Base-by-base conservation (phyloP, 2,329 filamentous ascomycete genomes). In the Beauveria sp. region DNA sequence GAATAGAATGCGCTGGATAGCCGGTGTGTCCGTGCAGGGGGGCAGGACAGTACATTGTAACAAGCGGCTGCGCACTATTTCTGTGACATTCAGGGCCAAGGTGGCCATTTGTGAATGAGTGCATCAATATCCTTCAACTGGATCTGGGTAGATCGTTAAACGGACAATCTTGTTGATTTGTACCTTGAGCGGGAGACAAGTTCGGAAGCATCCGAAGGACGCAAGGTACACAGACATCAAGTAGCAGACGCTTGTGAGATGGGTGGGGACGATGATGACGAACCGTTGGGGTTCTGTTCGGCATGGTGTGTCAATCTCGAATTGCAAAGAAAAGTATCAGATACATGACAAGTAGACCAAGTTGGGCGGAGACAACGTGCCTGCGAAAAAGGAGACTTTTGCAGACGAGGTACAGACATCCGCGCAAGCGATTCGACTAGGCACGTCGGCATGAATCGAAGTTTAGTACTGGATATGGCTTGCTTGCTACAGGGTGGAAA, bases 161-260 rank as follows among this genome's bases (percentile, higher is more conserved):
- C 8, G 20, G 44, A 26, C 30, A 14, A 10, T 20, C 14, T 14
- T 14, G 5, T 22, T 24, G 44, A 16, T 24, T 53, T 37, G 20
- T 20, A 26, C 18, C 30, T 41, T 41, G 28, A 12, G 3, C 7
- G 9, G 34, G 14, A 54, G 34, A 44, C 47, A 59, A 20, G 37
- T 10, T 59, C 56, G 56, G 56, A 51, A 48, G 34, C 46, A 59
- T n/a, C 56, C 56, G 47, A 34, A 7, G 8, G 30, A 24, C 18
- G 2, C 20, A 16, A 52, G 56, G 56, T 59, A 59, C 56, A 34
- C 10, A 26, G 5, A 6, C 12, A 34, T 22, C 14, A 59, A 59
- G 56, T 59, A 59, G 46, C 56, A 37, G 56, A 22, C 56, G 56
- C 47, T 43, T 59, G 47, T 20, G 24, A 52, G 46, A 37, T 16